Evolutionary conservation across 768 basidiomycete species (phyloP), one percentile per base, ranked within the genome.

Genomic region (Panaeolus papilionaceus): DNA sequence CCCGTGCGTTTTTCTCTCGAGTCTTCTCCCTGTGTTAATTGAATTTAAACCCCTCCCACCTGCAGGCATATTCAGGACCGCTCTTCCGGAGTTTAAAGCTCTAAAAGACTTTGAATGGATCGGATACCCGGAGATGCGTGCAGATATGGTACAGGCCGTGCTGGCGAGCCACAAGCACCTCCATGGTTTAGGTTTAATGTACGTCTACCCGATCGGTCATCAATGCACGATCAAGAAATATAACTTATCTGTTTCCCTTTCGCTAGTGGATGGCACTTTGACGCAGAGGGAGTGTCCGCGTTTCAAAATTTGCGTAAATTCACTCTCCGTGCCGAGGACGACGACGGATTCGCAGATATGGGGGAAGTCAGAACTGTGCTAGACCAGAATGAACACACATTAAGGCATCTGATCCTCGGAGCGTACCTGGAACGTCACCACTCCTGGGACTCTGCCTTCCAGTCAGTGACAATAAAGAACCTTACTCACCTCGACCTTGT

Each of bases 21-120:
- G 12, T 5, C 62, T 62, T 20, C 38, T 18, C 1, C 20, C 37
- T 65, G 38, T 20, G 42, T 62, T 64, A 2, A 10, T 14, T 38
- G 38, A 38, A 20, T 42, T 45, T 62, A 61, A 18, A 23, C 62
- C 28, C 33, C 20, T 28, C 16, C 26, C 38, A 51, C 16, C 61
- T 51, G 38, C 39, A 88, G 86, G 88, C 16, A 86, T 90, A 54
- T 89, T 91, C 76, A 85, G 85, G 65, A 87, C 85, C 9, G 84
- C 88, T 1, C 79, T 92, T 14, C 88, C 89, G 0, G 86, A 87
- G 49, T 90, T 91, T 77, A 88, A 79, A 67, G 83, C 84, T 8
- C 78, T 91, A 11, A 73, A 79, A 12, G 89, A 89, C 68, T 89
- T 91, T 71, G 89, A 91, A 75, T 91, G 90, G 90, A 90, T 91